Percentiles rank a stretch among this genome's conserved stretches.
Conservation (phyloP, 1,284 basidiomycete genomes). For the Phellopilus nigrolimitatus region DNA sequence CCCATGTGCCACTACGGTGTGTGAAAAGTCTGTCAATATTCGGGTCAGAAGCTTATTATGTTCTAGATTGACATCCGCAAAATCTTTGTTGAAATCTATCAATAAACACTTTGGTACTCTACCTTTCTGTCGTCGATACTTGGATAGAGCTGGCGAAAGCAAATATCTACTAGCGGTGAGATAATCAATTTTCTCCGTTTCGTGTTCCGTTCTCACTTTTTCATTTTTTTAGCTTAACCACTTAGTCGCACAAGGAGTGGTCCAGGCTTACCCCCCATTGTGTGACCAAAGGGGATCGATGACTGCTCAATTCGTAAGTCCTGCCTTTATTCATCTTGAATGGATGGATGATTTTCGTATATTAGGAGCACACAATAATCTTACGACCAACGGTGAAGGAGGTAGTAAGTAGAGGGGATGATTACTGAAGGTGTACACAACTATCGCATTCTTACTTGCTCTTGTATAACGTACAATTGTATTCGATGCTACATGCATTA, state of each 20-base stretch:
- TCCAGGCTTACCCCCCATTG: conserved; percentile 93
- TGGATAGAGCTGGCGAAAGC: conserved; percentile 91
- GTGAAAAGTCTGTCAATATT: conserved; percentile 25
- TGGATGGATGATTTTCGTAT: neutral
- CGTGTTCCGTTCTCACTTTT: conserved; percentile 9
- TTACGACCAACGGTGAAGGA: conserved; percentile 91
- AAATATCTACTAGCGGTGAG: conserved; percentile 89
- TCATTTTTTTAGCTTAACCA: conserved; percentile 72
- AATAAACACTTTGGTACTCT: conserved; percentile 93
- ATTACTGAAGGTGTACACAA: conserved; percentile 58
- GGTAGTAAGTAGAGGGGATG: conserved; percentile 90
- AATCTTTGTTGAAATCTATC: conserved; percentile 83
- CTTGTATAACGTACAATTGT: neutral
- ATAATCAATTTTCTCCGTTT: neutral
- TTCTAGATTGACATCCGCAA: conserved; percentile 78
- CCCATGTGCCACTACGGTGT: conserved; percentile 67
- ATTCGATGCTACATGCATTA: too few relatives aligned
- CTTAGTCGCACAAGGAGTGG: conserved; percentile 83
- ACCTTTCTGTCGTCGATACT: conserved; percentile 93
- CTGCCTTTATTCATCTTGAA: conserved; percentile 4
- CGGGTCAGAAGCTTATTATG: conserved; percentile 15
- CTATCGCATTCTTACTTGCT: too few relatives aligned
- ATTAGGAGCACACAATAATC: conserved; percentile 88
- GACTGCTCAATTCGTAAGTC: conserved; percentile 89
- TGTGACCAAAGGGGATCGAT: conserved; percentile 78